Evolutionary conservation across 345 rosid genomes (phyloP).

Genomic region (Rhodamnia argentea): DNA sequence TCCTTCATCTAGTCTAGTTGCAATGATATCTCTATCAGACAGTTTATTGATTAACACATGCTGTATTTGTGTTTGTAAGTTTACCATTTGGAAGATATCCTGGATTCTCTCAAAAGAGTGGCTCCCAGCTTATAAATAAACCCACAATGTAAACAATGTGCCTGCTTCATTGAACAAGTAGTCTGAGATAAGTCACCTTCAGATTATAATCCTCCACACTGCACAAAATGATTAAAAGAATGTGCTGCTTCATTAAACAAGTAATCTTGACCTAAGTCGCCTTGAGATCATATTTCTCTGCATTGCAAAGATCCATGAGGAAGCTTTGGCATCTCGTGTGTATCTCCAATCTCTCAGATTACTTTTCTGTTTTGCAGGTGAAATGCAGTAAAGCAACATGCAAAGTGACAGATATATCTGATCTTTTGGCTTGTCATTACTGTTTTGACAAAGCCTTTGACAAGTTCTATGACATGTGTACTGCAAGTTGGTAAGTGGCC

Average conservation of each 20-base stretch:
- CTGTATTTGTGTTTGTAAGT: neutral
- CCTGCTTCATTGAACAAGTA: neutral
- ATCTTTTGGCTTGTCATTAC: constrained; percentile 58
- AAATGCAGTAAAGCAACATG: constrained; percentile 76
- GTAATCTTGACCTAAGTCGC: neutral
- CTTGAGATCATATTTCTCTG: neutral
- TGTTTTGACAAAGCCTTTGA: constrained; percentile 64
- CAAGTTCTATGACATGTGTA: constrained; percentile 60
- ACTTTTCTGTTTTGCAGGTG: constrained; percentile 21
- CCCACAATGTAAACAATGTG: neutral
- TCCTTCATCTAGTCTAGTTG: neutral
- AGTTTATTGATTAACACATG: neutral
- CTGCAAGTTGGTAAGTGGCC: constrained; percentile 51
- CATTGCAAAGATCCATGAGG: neutral
- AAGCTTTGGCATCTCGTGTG: neutral
- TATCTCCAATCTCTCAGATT: neutral
- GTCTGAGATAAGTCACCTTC: neutral
- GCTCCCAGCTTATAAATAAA: neutral
- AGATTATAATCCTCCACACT: neutral
- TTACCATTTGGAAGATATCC: neutral
- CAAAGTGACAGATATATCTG: constrained; percentile 47
- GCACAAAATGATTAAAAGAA: neutral
- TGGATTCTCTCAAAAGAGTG: neutral
- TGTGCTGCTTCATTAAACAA: neutral
- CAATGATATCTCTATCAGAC: neutral